Evolutionary conservation across 768 basidiomycete genomes (phyloP).

Genomic region (Boletus rufocinnamomeus): DNA sequence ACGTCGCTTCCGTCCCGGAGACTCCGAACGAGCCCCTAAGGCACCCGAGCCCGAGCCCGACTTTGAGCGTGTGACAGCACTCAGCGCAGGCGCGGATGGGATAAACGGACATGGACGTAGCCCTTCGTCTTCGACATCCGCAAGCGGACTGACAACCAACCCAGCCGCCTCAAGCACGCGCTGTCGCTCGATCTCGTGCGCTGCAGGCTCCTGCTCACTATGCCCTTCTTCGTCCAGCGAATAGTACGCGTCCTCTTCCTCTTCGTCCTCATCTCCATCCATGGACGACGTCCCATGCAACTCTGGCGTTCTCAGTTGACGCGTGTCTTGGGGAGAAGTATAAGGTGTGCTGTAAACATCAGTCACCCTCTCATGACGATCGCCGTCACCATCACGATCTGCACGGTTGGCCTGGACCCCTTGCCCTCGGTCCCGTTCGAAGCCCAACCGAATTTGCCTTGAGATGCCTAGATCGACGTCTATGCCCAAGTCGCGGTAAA

Average conservation of each 20-base stretch:
- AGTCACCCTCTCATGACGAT: constrained; percentile 8
- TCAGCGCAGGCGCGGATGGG: background rate
- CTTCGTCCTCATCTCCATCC: constrained; percentile 34
- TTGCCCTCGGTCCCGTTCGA: background rate
- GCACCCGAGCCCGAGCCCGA: constrained; percentile 22
- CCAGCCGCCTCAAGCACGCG: constrained; percentile 90
- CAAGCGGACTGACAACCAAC: constrained; percentile 59
- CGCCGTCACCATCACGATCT: constrained; percentile 5
- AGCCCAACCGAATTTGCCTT: background rate
- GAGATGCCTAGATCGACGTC: background rate
- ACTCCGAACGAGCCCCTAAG: constrained; percentile 45
- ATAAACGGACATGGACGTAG: constrained; percentile 18
- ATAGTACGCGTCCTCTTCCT: constrained; percentile 39
- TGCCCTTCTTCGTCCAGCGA: constrained; percentile 34
- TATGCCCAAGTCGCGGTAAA: constrained; percentile 10
- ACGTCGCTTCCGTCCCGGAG: constrained; percentile 26
- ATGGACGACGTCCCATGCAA: constrained; percentile 10
- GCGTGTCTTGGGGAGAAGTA: constrained; percentile 21
- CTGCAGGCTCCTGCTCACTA: constrained; percentile 47
- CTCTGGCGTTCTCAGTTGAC: constrained; percentile 10
- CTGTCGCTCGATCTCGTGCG: constrained; percentile 73
- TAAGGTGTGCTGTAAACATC: constrained; percentile 30
- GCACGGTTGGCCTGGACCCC: background rate
- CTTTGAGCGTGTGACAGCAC: constrained; percentile 2
- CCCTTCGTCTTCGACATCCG: background rate